phyloP scores from a whole-genome alignment of 2,329 filamentous ascomycete species.

The Whalleya microplaca region DNA sequence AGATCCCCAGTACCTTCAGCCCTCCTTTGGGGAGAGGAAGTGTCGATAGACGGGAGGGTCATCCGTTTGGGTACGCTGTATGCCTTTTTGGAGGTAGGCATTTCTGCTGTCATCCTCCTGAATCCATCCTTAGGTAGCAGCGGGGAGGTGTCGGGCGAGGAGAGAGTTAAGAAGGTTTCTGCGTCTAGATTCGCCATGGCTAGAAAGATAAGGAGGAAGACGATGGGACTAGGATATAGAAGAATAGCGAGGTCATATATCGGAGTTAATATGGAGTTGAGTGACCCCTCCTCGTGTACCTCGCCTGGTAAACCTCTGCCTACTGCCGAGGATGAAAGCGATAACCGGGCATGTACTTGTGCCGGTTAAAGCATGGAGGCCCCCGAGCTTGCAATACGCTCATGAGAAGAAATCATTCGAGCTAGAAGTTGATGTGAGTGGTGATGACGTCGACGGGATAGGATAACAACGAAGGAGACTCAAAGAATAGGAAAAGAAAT shows the following conservation, averaged over 20 bases:
- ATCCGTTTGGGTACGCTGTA: constrained; percentile 11
- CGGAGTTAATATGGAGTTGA: background rate
- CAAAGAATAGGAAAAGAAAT: constrained; percentile 3
- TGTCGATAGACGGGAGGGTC: constrained; percentile 24
- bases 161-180: constrained; percentile 14
- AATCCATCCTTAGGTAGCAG: constrained; percentile 5
- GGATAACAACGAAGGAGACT: background rate
- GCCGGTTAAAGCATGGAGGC: background rate
- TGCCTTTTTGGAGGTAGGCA: background rate
- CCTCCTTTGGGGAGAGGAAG: constrained; percentile 18
- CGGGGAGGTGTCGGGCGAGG: constrained; percentile 9
- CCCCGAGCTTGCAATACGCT: background rate
- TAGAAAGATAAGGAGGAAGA: background rate
- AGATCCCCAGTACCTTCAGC: constrained; percentile 22
- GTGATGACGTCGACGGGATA: background rate
- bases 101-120: background rate
- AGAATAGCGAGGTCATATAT: background rate
- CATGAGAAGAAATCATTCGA: background rate
- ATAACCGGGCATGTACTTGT: background rate
- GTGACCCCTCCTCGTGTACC: background rate
- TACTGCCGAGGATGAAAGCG: background rate
- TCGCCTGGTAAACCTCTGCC: background rate
- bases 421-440: background rate
- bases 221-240: background rate
- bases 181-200: constrained; percentile 12